These are phyloP conservation scores for Musa balbisiana DNA, from an alignment of 202 grass and related monocot genomes.

Conservation along the genomic window DNA sequence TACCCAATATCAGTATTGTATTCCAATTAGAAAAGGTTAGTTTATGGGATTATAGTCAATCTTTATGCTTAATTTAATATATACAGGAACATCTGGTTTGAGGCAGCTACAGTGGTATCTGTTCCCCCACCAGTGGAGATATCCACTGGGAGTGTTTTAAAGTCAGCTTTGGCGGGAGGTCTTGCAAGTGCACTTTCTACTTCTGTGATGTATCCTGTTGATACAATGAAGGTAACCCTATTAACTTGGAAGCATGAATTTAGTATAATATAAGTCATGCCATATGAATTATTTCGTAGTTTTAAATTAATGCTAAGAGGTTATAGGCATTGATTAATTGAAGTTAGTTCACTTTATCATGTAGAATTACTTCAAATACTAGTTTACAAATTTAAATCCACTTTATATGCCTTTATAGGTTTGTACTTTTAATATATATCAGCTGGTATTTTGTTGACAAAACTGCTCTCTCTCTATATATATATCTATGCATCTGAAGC, in stretches of 20 bases:
- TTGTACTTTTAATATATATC: too few species aligned
- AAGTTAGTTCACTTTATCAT: too few species aligned
- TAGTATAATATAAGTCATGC: not conserved
- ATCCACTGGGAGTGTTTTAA: conserved; percentile 74
- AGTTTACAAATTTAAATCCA: too few species aligned
- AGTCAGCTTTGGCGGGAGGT: conserved; percentile 93
- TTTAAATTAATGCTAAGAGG: too few species aligned
- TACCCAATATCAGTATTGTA: too few species aligned
- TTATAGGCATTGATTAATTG: too few species aligned
- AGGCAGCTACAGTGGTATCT: conserved; percentile 84
- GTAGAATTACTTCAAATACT: too few species aligned
- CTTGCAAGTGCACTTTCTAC: conserved; percentile 95
- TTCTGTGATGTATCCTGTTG: conserved; percentile 84
- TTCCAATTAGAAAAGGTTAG: too few species aligned
- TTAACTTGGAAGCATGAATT: conserved; percentile 4
- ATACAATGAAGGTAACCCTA: conserved; percentile 81
- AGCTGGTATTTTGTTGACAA: too few species aligned
- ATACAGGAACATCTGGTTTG: conserved; percentile 93
- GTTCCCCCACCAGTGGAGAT: conserved; percentile 88
- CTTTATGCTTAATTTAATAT: conserved; percentile 7
- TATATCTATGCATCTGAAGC: not conserved
- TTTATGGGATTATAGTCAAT: not conserved
- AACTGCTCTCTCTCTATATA: too few species aligned
- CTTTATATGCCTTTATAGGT: too few species aligned
- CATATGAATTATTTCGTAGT: too few species aligned